Conservation (phyloP, 305 asterid genomes). For the Fraxinus paxiana region DNA sequence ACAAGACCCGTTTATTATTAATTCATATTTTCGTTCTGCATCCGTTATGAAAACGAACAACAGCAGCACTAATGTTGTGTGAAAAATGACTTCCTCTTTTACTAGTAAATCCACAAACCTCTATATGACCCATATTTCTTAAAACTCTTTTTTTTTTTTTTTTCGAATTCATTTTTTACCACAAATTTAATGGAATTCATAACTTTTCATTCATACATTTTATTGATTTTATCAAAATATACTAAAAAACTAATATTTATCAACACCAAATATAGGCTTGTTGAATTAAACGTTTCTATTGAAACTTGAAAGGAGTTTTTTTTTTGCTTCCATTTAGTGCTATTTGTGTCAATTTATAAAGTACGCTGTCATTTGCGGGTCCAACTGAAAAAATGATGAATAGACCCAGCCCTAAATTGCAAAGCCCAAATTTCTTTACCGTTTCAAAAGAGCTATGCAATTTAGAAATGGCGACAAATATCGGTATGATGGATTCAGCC, state of each 20-base stretch:
- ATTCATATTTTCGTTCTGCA: background rate
- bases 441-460: conserved; percentile 10
- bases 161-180: background rate
- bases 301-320: no score
- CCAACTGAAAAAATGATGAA: background rate
- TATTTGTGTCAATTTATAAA: background rate
- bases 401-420: conserved; percentile 11
- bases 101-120: background rate
- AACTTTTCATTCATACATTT: background rate
- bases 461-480: conserved; percentile 59
- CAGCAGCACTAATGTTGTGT: background rate
- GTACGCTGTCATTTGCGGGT: background rate
- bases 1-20: background rate
- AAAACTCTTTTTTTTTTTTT: no score
- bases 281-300: background rate
- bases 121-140: background rate
- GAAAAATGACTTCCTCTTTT: background rate
- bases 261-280: background rate
- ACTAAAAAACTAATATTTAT: no score
- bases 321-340: background rate
- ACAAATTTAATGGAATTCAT: no score
- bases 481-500: conserved; percentile 86
- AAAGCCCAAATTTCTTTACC: background rate
- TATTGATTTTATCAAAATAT: no score
- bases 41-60: background rate